Evolutionary conservation across 352 stramenopile genomes (phyloP), one percentile per base, ranked within the genome.

Genomic region (Globisporangium canariense): DNA sequence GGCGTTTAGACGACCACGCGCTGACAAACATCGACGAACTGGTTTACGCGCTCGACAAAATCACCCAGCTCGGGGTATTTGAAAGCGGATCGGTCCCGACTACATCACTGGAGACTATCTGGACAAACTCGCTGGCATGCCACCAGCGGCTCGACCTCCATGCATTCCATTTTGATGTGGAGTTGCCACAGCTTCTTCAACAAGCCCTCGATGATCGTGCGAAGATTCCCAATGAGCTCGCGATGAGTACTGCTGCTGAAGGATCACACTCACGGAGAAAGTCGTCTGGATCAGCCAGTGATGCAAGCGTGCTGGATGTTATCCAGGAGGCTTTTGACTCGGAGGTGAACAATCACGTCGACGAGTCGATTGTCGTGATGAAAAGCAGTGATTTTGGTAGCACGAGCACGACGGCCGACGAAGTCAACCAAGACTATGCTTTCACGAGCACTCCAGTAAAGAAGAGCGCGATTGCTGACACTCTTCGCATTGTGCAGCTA

Each of bases 41-140:
- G 18, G 63, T 83, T 46, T 86, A 82, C 43, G 59, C 62, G 4
- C 66, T 86, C 9, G 77, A 86, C 58, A 86, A 82, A 54, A 71
- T 69, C 14, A 56, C 78, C 56, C 62, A 69, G 11, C 64, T 70
- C 13, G 60, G 50, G 2, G 16, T 62, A n/a, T 60, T 46, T 32
- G 61, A 68, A 30, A 55, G 30, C 13, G 32, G 38, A 4, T 53
- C 18, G 41, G 30, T 7, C 5, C 40, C 10, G 9, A 10, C 16
- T 16, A 46, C 65, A 13, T 68, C 47, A n/a, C 32, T 71, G 13
- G 66, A 69, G 34, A 45, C 43, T 1, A 57, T 61, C 8, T 71
- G 66, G 66, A 14, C 36, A 13, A 46, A 22, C 10, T 68, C 57
- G 2, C 9, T 68, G 7, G 36, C 54, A 22, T 43, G 36, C 34